Evolutionary conservation across 495 filamentous ascomycete species (phyloP).

Genomic region (Hypoxylon intermedium): DNA sequence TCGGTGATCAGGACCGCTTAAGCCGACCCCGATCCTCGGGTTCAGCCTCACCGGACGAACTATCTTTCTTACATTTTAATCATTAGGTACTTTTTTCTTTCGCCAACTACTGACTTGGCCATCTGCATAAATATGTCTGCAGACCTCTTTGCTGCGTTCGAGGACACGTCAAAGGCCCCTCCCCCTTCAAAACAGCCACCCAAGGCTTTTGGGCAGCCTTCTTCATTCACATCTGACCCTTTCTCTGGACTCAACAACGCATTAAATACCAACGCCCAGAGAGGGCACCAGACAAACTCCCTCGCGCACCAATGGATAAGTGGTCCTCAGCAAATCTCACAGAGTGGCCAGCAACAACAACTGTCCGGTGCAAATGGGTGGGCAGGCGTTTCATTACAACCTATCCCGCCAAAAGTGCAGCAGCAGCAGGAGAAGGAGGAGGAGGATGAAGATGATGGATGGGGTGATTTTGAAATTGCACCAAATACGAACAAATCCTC

Average conservation of each 20-base stretch:
- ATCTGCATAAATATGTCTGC: constrained; percentile 65
- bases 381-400: constrained; percentile 14
- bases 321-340: neutral
- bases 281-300: constrained; percentile 1
- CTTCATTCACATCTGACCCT: constrained; percentile 20
- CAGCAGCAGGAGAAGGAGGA: too few relatives aligned
- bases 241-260: constrained; percentile 20
- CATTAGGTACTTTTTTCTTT: neutral
- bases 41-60: constrained; percentile 15
- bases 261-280: neutral
- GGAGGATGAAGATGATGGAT: constrained; percentile 68
- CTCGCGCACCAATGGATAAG: constrained; percentile 15
- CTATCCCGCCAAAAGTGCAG: constrained; percentile 10
- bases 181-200: constrained; percentile 36
- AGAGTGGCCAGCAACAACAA: constrained; percentile 13
- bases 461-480: constrained; percentile 77
- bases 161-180: constrained; percentile 46
- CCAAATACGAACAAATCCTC: constrained; percentile 16
- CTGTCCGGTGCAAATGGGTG: constrained; percentile 23
- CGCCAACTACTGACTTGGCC: neutral
- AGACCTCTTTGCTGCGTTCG: constrained; percentile 77
- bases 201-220: constrained; percentile 10
- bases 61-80: neutral
- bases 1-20: neutral
- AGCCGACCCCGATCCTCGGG: neutral